phyloP scores from a whole-genome alignment of 164 flowering plant genomes.

The Umbilicus rupestris region DNA sequence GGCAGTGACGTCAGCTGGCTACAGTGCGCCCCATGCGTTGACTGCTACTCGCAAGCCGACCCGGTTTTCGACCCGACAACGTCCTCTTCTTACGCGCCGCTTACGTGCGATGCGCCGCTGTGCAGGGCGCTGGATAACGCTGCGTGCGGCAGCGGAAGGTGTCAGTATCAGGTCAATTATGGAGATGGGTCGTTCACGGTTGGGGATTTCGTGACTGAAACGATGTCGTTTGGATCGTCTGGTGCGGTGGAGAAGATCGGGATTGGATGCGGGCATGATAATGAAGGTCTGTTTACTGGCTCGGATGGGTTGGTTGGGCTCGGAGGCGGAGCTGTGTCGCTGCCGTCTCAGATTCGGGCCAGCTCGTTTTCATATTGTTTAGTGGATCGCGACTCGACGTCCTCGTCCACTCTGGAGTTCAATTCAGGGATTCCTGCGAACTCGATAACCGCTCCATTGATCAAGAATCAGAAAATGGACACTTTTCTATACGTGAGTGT shows the following conservation, averaged over 20 bases:
- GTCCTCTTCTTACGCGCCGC: conserved; percentile 23
- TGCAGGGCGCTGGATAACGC: conserved; percentile 28
- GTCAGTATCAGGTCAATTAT: conserved; percentile 47
- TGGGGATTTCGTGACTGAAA: conserved; percentile 45
- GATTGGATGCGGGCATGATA: conserved; percentile 52
- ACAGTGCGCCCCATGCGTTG: conserved; percentile 79
- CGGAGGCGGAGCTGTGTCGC: conserved; percentile 37
- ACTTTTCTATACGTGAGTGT: conserved; percentile 47
- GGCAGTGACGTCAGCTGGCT: conserved; percentile 90
- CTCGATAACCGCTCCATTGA: conserved; percentile 26
- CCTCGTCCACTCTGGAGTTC: conserved; percentile 36
- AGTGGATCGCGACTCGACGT: conserved; percentile 34
- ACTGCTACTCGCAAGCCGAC: conserved; percentile 46
- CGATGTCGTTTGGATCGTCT: conserved; percentile 37
- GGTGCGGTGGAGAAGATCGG: conserved; percentile 28
- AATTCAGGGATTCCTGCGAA: conserved; percentile 22
- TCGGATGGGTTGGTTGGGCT: conserved; percentile 50
- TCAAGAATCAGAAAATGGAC: conserved; percentile 17
- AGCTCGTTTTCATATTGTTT: conserved; percentile 43
- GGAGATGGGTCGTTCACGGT: conserved; percentile 57
- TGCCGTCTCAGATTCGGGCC: conserved; percentile 37
- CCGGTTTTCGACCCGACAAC: conserved; percentile 33
- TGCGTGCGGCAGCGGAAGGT: conserved; percentile 27
- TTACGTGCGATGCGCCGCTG: conserved; percentile 23
- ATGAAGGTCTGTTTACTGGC: conserved; percentile 45